Conservation (phyloP, 192 early-diverging fungal species). For the Gigaspora rosea region DNA sequence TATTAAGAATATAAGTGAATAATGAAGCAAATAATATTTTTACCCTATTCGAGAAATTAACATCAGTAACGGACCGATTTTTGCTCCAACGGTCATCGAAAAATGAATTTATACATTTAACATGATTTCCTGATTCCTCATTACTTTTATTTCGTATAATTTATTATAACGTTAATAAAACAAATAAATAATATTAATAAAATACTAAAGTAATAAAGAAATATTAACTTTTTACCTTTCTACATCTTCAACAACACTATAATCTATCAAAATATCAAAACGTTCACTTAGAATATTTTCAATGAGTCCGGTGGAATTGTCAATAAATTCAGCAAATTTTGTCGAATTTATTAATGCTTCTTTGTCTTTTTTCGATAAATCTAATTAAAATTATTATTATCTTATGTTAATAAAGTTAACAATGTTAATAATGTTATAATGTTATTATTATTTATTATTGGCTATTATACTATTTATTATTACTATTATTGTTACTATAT, state of each 20-base stretch:
- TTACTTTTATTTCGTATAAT: slow-evolving; percentile 45
- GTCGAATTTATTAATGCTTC: slow-evolving; percentile 66
- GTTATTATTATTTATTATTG: no score
- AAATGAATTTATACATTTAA: slow-evolving; percentile 73
- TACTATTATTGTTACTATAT: background rate
- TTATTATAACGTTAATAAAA: no score
- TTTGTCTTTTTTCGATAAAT: no score
- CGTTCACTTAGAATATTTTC: slow-evolving; percentile 86
- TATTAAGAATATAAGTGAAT: background rate
- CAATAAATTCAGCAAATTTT: slow-evolving; percentile 86
- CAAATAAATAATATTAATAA: no score
- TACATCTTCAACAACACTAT: slow-evolving; percentile 66
- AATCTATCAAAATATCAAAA: slow-evolving; percentile 95
- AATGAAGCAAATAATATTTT: background rate
- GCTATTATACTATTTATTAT: background rate
- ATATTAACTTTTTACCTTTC: slow-evolving; percentile 47
- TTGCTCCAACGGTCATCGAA: slow-evolving; percentile 83
- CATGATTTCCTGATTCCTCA: slow-evolving; percentile 62
- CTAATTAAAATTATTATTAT: no score
- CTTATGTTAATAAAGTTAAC: no score
- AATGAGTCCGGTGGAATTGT: slow-evolving; percentile 81
- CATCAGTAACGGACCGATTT: slow-evolving; percentile 88
- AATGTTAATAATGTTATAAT: no score
- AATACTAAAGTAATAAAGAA: no score
- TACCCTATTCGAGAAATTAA: slow-evolving; percentile 88